Base-by-base conservation (phyloP, 2,329 filamentous ascomycete species). In the Ophiostoma perfectum region DNA sequence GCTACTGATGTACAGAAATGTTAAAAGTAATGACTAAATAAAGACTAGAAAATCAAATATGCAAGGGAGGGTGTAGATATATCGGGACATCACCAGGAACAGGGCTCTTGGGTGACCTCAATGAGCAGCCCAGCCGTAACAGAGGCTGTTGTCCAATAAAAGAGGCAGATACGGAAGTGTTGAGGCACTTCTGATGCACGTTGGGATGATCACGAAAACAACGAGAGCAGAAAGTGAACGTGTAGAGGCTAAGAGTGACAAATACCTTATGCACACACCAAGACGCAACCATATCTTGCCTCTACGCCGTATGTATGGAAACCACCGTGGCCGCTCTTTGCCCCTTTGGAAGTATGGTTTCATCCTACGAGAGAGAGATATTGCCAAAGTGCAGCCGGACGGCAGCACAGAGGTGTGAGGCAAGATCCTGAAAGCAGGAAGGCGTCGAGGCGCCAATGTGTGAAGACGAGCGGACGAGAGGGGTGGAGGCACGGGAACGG, bases 241-340 rank as follows among this genome's bases (percentile, higher is more conserved):
- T 27, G 27, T 18, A 4, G 45, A 47, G 45, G 45, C 45, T 16
- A 27, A 18, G 8, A 55, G 49, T 55, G 49, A 55, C 49, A 55
- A 55, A 55, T 55, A 55, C 49, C 18, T 55, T 36, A 55, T 55
- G 49, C 49, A 55, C 49, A 55, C 49, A 27, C 49, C 49, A 55
- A 18, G n/a, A 27, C 49, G 49, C 49, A 55, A 9, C 18, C 49
- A 27, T 55, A 55, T 27, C 4, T 18, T 9, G 7, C 27, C 18
- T 27, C 3, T 2, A 55, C 7, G 27, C 49, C 11, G 27, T n/a
- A n/a, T n/a, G 18, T 36, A 55, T 36, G 18, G n/a, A n/a, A 27
- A 27, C 14, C 42, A 45, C 42, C 14, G 6, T 55, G n/a, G 12
- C 45, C n/a, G 9, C 49, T 36, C 47, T 18, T 18, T 55, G 49